Percentiles rank a stretch among this genome's conserved stretches.
Conservation (phyloP, 2,329 filamentous ascomycete species). For the Allantophomopsis lycopodina region DNA sequence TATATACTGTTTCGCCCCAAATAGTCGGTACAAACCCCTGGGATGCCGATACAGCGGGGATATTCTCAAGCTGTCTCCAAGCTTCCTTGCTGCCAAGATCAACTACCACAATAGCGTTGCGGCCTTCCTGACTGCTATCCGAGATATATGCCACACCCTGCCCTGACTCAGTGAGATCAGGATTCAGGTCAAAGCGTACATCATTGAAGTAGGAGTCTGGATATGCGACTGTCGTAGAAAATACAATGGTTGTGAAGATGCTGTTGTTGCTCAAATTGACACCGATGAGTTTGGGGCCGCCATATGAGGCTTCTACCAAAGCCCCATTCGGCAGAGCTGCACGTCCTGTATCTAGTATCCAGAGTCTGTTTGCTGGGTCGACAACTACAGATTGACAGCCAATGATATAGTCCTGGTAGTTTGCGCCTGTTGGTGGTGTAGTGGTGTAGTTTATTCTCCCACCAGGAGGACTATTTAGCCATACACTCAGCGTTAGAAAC, state of each 20-base stretch:
- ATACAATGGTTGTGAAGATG: conserved; percentile 34
- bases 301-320: conserved; percentile 26
- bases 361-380: conserved; percentile 32
- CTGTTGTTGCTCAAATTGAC: conserved; percentile 29
- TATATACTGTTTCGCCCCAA: conserved; percentile 32
- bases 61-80: conserved; percentile 33
- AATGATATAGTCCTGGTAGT: conserved; percentile 32
- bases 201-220: conserved; percentile 37
- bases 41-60: conserved; percentile 24
- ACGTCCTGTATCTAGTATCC: conserved; percentile 38
- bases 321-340: conserved; percentile 19
- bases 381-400: conserved; percentile 37
- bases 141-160: conserved; percentile 37
- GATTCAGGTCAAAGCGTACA: conserved; percentile 35
- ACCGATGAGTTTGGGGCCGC: conserved; percentile 35
- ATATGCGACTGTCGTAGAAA: conserved; percentile 27
- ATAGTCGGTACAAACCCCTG: conserved; percentile 31
- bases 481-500: too few species aligned
- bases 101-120: conserved; percentile 33
- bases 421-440: conserved; percentile 25
- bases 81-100: conserved; percentile 32
- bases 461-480: conserved; percentile 25
- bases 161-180: conserved; percentile 23
- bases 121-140: conserved; percentile 31
- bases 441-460: conserved; percentile 36